Conservation (phyloP, 2,329 filamentous ascomycete genomes). For the Hypoxylon sp. region DNA sequence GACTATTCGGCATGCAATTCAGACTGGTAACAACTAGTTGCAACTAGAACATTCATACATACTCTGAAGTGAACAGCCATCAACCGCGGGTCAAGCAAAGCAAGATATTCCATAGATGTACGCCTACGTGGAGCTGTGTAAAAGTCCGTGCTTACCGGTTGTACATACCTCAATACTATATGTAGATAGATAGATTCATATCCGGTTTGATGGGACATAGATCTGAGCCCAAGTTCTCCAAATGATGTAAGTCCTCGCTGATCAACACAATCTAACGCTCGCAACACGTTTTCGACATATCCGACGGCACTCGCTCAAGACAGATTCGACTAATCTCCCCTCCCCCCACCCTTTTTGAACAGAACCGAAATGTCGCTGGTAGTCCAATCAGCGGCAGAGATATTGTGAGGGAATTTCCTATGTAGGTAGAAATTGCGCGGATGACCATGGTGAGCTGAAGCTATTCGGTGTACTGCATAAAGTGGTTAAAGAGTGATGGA, state of each 20-base stretch:
- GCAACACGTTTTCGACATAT: conserved; percentile 17
- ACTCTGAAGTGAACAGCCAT: too few species aligned
- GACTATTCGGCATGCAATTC: background rate
- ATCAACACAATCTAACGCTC: conserved; percentile 23
- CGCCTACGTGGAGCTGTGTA: background rate
- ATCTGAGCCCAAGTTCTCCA: conserved; percentile 29
- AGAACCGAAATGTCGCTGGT: background rate
- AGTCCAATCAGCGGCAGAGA: conserved; percentile 8
- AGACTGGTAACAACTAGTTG: conserved; percentile 1
- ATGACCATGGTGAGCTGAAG: background rate
- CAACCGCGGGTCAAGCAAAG: too few species aligned
- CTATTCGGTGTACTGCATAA: conserved; percentile 5
- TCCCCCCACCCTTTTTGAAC: background rate
- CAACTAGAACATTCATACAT: conserved; percentile 13
- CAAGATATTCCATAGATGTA: too few species aligned
- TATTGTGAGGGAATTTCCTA: conserved; percentile 1
- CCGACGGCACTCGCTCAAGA: background rate
- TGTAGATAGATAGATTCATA: background rate
- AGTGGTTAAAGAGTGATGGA: conserved; percentile 15
- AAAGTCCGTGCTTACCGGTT: background rate
- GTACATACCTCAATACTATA: background rate
- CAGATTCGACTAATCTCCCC: background rate
- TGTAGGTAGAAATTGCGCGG: background rate
- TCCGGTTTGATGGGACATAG: conserved; percentile 16
- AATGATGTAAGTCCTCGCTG: conserved; percentile 38